A percentile compares a stretch with the other conserved stretches of the same genome.
These are phyloP conservation scores for Paramecium sonneborni DNA, from an alignment of 73 alveolate genomes.

Conservation along the genomic window DNA sequence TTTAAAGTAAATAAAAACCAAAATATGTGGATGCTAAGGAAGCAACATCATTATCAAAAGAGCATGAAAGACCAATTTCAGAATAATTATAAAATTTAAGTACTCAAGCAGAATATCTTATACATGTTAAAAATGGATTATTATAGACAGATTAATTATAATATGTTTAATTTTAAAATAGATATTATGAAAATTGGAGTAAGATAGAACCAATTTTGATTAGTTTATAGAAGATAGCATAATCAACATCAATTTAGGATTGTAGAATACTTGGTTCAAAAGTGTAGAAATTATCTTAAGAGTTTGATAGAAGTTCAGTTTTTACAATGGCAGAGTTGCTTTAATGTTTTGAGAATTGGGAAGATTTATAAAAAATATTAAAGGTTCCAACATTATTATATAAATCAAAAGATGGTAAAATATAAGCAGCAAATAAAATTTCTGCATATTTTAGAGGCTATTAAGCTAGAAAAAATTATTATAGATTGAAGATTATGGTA, in stretches of 20 bases:
- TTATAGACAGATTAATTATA: not conserved
- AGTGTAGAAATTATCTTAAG: not conserved
- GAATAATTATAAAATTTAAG: not conserved
- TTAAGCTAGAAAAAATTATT: not conserved
- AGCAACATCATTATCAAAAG: not conserved
- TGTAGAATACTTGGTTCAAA: constrained; percentile 27
- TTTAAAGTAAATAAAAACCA: not conserved
- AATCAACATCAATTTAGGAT: not conserved
- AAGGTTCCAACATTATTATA: not conserved
- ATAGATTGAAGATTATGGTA: constrained; percentile 8
- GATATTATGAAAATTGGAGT: constrained; percentile 40
- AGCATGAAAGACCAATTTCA: not conserved
- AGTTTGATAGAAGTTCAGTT: not conserved
- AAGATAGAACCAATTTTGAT: constrained; percentile 17
- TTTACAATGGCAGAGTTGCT: not conserved
- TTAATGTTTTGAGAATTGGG: constrained; percentile 40
- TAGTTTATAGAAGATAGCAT: not conserved
- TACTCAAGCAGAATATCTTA: not conserved
- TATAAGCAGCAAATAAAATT: not conserved
- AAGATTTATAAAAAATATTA: not conserved
- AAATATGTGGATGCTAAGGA: not conserved
- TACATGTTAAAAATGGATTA: not conserved
- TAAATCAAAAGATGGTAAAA: not conserved
- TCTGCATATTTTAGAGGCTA: not conserved
- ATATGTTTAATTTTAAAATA: constrained; percentile 16